Base-by-base conservation (phyloP, 1,139 yeast genomes). In the Candida gigantensis region DNA sequence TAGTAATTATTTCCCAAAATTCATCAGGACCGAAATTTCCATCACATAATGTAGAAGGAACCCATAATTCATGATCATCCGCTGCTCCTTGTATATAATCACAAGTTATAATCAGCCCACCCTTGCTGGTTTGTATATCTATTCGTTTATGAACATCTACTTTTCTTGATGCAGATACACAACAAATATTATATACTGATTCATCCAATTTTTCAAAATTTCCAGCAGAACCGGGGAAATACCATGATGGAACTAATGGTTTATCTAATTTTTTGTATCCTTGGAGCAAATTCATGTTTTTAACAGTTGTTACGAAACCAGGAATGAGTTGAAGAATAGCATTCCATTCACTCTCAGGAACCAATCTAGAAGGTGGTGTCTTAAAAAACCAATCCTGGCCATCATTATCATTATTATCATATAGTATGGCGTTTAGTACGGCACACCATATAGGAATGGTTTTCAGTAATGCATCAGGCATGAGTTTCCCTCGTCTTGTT, bases 381-480 rank as follows among this genome's bases (percentile, higher is more conserved):
- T 6, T n/a, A n/a, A n/a, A n/a, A n/a, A 43, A 33, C 50, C 58
- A 58, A 18, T 33, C n/a, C n/a, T n/a, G n/a, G n/a, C n/a, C n/a
- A n/a, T n/a, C n/a, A n/a, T n/a, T n/a, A n/a, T n/a, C 37, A 6
- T 50, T 55, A 12, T 50, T 66, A 3, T 56, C 76, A 41, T 69
- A 70, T 50, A 79, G 58, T 0, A 81, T 62, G 23, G 61, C 59
- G 52, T 84, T 85, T 18, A 88, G 43, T 5, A 87, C 92, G 0
- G 92, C 85, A 59, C 95, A 85, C 97, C 97, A 89, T 2, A 86
- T 84, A 0, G 96, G 96, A 1, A 88, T 68, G 0, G 96, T 88
- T 50, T 88, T 89, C 51, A 88, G 81, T 7, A 87, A 61, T 0
- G 96, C 85, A 59, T 89, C 97, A 0, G 97, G 96, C 58, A 88